These are phyloP conservation scores for Tilletiaria anomala DNA, from an alignment of 1,284 basidiomycete genomes.

Conservation along the genomic window DNA sequence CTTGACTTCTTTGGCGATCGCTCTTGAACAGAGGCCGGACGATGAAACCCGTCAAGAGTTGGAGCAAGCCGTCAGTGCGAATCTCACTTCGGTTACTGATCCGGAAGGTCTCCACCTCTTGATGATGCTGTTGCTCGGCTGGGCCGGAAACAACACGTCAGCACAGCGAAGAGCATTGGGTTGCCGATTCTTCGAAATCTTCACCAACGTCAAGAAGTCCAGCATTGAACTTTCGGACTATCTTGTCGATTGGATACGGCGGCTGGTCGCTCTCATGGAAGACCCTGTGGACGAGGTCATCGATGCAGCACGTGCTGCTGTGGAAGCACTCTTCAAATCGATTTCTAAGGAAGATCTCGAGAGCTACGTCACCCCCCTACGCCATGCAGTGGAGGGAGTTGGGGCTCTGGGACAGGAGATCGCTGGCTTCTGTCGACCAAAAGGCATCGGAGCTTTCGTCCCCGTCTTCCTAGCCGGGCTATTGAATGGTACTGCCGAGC, in stretches of 20 bases:
- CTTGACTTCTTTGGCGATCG: background rate
- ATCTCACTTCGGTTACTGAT: constrained; percentile 22
- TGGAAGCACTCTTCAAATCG: constrained; percentile 79
- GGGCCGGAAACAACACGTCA: constrained; percentile 21
- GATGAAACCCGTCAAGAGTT: constrained; percentile 5
- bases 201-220: constrained; percentile 23
- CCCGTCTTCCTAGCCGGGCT: constrained; percentile 75
- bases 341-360: constrained; percentile 86
- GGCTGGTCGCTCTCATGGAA: constrained; percentile 70
- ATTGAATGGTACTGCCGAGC: constrained; percentile 45
- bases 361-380: constrained; percentile 50
- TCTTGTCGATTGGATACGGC: constrained; percentile 86
- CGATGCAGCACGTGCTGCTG: constrained; percentile 63
- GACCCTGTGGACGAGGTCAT: constrained; percentile 62
- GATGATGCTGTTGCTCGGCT: constrained; percentile 35
- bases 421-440: constrained; percentile 74
- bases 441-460: constrained; percentile 74
- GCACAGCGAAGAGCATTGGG: constrained; percentile 19
- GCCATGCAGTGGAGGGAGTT: constrained; percentile 71
- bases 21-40: background rate
- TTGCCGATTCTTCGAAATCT: constrained; percentile 24
- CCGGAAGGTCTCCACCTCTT: constrained; percentile 33
- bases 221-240: constrained; percentile 45
- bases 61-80: constrained; percentile 15
- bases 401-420: constrained; percentile 65